These are phyloP conservation scores for Globisporangium megalacanthum DNA, from an alignment of 352 stramenopile species.

Conservation along the genomic window DNA sequence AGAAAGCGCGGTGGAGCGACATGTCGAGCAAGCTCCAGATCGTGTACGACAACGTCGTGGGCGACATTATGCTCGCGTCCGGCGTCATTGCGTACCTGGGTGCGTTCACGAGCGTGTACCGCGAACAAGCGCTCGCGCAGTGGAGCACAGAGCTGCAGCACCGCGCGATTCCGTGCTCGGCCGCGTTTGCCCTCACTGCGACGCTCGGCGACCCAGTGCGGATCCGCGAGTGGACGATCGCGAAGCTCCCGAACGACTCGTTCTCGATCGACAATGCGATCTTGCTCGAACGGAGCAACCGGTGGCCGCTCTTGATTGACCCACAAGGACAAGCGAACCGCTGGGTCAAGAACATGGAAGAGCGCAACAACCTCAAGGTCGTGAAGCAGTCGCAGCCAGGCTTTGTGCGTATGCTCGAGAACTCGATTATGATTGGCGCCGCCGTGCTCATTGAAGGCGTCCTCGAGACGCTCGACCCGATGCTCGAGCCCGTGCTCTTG, in stretches of 20 bases:
- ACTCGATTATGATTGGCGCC: slow-evolving; percentile 92
- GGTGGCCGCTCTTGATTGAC: slow-evolving; percentile 97
- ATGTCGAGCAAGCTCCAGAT: slow-evolving; percentile 82
- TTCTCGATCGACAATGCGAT: slow-evolving; percentile 96
- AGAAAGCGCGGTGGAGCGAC: slow-evolving; percentile 91
- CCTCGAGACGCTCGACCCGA: slow-evolving; percentile 90
- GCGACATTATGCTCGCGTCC: slow-evolving; percentile 91
- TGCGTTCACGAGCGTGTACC: slow-evolving; percentile 89
- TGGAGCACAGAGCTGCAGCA: slow-evolving; percentile 69
- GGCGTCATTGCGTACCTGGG: slow-evolving; percentile 95
- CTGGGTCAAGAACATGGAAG: slow-evolving; percentile 95
- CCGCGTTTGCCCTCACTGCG: slow-evolving; percentile 70
- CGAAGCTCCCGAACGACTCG: slow-evolving; percentile 93
- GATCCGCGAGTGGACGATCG: slow-evolving; percentile 93
- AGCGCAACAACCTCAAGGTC: slow-evolving; percentile 87
- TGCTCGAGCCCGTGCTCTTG: slow-evolving; percentile 91
- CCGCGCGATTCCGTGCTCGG: slow-evolving; percentile 79
- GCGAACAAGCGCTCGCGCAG: slow-evolving; percentile 81
- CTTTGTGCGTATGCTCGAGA: slow-evolving; percentile 95
- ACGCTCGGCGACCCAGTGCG: slow-evolving; percentile 90
- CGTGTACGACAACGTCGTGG: slow-evolving; percentile 89
- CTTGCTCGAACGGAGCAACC: slow-evolving; percentile 88
- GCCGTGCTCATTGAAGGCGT: slow-evolving; percentile 94
- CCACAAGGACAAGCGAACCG: slow-evolving; percentile 93
- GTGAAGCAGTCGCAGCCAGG: slow-evolving; percentile 91